phyloP scores from a whole-genome alignment of 73 alveolate species.

The Diophrys appendiculata region DNA sequence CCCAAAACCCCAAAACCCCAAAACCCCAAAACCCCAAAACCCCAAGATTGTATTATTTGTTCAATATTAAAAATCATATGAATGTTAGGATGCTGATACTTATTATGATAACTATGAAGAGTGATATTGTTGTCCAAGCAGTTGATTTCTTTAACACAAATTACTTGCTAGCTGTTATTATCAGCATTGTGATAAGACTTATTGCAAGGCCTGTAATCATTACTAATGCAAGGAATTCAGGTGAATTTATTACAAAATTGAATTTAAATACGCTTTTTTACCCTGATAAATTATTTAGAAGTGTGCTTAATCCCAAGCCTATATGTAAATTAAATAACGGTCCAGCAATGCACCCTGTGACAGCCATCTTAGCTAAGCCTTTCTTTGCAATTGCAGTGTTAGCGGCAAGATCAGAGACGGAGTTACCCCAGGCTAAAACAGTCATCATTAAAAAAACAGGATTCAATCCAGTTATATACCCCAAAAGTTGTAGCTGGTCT shows the following conservation, averaged over 20 bases:
- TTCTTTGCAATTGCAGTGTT: constrained; percentile 87
- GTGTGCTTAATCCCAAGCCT: constrained; percentile 83
- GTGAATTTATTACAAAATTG: too few species aligned
- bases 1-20: too few species aligned
- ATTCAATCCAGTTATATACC: constrained; percentile 71
- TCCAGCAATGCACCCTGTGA: constrained; percentile 97
- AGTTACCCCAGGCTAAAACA: constrained; percentile 94
- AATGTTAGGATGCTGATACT: neutral
- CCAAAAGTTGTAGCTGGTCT: constrained; percentile 67
- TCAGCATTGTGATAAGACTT: too few species aligned
- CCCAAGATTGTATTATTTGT: too few species aligned
- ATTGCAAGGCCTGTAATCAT: too few species aligned
- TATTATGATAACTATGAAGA: neutral
- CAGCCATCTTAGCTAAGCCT: constrained; percentile 96
- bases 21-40: too few species aligned
- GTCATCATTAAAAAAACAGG: constrained; percentile 89
- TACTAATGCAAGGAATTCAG: too few species aligned
- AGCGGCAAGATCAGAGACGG: constrained; percentile 91
- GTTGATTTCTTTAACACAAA: too few species aligned
- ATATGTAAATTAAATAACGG: constrained; percentile 89
- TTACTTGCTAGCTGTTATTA: too few species aligned
- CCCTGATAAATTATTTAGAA: constrained; percentile 5
- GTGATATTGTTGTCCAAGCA: too few species aligned
- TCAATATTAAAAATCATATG: neutral
- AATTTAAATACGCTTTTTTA: too few species aligned